Evolutionary conservation across 2,329 filamentous ascomycete genomes (phyloP), one percentile per base, ranked within the genome.

Genomic region (Sporothrix curviconia): DNA sequence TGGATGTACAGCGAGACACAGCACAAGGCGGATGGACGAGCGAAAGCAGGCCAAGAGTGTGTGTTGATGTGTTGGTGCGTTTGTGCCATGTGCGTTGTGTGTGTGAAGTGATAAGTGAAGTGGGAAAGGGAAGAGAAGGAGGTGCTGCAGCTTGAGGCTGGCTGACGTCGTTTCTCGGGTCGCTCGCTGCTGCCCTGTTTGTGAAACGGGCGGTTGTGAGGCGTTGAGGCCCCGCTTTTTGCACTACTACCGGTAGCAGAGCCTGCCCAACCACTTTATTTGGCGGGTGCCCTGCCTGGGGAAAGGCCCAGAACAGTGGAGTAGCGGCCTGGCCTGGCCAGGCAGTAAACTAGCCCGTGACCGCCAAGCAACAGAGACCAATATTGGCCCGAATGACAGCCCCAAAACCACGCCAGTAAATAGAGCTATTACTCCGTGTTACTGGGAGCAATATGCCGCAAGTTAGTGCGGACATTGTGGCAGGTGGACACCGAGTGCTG

Each of bases 151-250:
- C 49, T 52, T 52, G 12, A 44, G 17, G 44, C 44, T 50, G 47
- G 55, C 55, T 57, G 54, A 57, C 55, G 55, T 57, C 55, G 55
- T 57, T 57, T 22, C 43, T 25, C 19, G 24, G 32, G 9, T 19
- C 2, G 25, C 19, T 51, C 5, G 54, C 54, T 49, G 43, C 6
- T 56, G 34, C 36, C 44, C 34, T 42, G 44, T 34, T 50, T 47
- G 44, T 19, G 28, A 17, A 47, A 19, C 22, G 17, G 28, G 17
- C 17, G n/a, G 43, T 15, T n/a, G 32, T 17, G 32, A 50, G 47
- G 47, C 47, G 32, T 37, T 2, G 11, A 5, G 19, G 22, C 19
- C 47, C 47, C 32, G 36, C 37, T 50, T 50, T 14, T 12, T 25
- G 32, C 17, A 17, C 46, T 6, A 36, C 15, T 17, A n/a, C n/a